phyloP scores from a whole-genome alignment of 2,329 filamentous ascomycete genomes.

The Scedosporium dehoogii region DNA sequence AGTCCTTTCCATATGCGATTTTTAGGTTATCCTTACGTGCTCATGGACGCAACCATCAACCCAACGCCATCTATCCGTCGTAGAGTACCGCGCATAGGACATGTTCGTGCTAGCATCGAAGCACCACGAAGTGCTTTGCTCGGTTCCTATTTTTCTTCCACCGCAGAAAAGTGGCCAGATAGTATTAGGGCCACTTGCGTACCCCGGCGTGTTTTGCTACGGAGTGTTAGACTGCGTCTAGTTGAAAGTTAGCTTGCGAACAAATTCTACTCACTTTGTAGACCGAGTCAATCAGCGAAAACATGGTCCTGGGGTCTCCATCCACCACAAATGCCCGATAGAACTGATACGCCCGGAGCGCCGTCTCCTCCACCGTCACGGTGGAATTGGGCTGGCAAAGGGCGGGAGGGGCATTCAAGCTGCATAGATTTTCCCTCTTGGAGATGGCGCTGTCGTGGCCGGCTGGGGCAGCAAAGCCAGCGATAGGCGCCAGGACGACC shows the following conservation, averaged over 20 bases:
- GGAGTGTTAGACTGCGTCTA: neutral
- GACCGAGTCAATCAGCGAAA: constrained; percentile 26
- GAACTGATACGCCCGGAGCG: constrained; percentile 26
- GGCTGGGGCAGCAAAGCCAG: constrained; percentile 17
- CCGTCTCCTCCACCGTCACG: constrained; percentile 26
- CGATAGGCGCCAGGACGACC: constrained; percentile 17
- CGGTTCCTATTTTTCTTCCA: constrained; percentile 23
- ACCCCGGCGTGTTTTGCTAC: constrained; percentile 28
- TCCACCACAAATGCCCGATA: constrained; percentile 30
- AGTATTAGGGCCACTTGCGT: constrained; percentile 21
- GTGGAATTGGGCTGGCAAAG: constrained; percentile 24
- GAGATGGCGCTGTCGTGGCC: constrained; percentile 11
- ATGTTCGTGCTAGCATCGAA: constrained; percentile 28
- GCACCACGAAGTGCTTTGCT: constrained; percentile 23
- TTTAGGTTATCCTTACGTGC: constrained; percentile 19
- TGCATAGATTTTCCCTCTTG: constrained; percentile 27
- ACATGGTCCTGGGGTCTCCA: constrained; percentile 28
- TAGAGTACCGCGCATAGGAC: constrained; percentile 28
- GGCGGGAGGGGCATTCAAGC: constrained; percentile 20
- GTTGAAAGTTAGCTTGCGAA: neutral
- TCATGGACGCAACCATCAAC: constrained; percentile 29
- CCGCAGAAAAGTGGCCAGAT: constrained; percentile 29
- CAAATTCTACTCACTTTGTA: constrained; percentile 20
- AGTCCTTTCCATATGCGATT: too few relatives aligned
- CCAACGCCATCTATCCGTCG: constrained; percentile 28